These are phyloP conservation scores for Asterella californica DNA, from an alignment of 225 moss, liverwort and hornwort species.

Conservation along the genomic window DNA sequence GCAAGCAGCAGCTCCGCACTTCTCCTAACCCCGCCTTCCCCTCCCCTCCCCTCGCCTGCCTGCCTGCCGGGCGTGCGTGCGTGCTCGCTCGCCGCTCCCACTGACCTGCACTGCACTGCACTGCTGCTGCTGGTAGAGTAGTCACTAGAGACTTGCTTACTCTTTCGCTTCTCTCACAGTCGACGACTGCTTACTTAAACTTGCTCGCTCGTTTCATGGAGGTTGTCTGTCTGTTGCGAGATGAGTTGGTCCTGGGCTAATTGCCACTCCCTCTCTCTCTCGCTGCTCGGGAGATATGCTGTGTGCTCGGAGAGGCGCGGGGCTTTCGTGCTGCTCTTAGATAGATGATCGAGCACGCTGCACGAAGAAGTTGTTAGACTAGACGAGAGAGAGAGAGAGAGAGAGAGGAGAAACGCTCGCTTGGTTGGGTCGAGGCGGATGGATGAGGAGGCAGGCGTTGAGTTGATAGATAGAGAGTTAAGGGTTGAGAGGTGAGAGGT, in stretches of 20 bases:
- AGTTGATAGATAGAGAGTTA: not conserved
- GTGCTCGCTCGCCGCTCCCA: not conserved
- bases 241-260: not conserved
- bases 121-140: too few relatives aligned
- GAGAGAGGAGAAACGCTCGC: constrained; percentile 3
- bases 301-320: too few relatives aligned
- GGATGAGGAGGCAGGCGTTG: not conserved
- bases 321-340: too few relatives aligned
- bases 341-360: too few relatives aligned
- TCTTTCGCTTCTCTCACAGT: too few relatives aligned
- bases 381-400: not conserved
- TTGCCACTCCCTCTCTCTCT: not conserved
- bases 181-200: too few relatives aligned
- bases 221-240: not conserved
- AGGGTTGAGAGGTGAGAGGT: not conserved
- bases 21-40: too few relatives aligned
- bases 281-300: too few relatives aligned
- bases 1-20: too few relatives aligned
- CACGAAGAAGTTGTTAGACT: not conserved
- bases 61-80: not conserved
- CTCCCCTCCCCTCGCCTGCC: not conserved
- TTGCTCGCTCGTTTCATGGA: too few relatives aligned
- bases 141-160: too few relatives aligned
- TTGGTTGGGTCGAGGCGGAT: not conserved
- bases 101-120: too few relatives aligned